A percentile compares a stretch with the other conserved stretches of the same genome.
Evolutionary conservation across 2,329 filamentous ascomycete genomes (phyloP).

Genomic region (Incumbomyces delicatus): DNA sequence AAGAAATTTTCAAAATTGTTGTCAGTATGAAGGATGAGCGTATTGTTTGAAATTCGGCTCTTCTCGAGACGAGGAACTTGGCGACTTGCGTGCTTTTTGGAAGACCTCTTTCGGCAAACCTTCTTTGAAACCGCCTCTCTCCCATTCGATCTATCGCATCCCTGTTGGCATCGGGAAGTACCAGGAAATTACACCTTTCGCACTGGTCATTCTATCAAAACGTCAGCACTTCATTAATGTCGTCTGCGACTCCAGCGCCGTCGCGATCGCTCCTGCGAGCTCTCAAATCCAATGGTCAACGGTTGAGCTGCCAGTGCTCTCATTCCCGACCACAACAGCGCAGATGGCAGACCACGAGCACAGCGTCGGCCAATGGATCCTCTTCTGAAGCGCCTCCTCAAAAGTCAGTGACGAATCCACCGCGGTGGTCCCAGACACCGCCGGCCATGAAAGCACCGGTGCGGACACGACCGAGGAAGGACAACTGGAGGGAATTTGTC

Average conservation of each 20-base stretch:
- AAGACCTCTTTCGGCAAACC: no score
- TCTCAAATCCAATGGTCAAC: slow-evolving; percentile 9
- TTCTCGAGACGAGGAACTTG: slow-evolving; percentile 78
- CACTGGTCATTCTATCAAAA: no score
- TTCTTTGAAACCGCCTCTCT: no score
- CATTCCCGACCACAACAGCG: slow-evolving; percentile 10
- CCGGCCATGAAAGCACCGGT: slow-evolving; percentile 60
- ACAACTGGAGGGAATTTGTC: slow-evolving; percentile 40
- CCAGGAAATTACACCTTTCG: no score
- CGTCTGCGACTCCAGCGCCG: slow-evolving; percentile 19
- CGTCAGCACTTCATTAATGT: not conserved
- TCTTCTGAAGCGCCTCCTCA: not conserved
- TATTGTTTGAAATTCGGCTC: slow-evolving; percentile 96
- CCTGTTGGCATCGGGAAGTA: no score
- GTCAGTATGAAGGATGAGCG: slow-evolving; percentile 86
- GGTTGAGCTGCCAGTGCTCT: slow-evolving; percentile 14
- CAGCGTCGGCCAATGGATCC: slow-evolving; percentile 14
- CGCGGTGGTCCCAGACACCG: slow-evolving; percentile 62
- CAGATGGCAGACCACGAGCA: slow-evolving; percentile 15
- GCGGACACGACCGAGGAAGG: slow-evolving; percentile 25
- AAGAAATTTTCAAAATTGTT: slow-evolving; percentile 57
- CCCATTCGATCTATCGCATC: no score
- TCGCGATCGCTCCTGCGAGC: slow-evolving; percentile 12
- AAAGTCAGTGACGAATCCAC: not conserved
- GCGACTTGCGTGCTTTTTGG: slow-evolving; percentile 43